Base-by-base conservation (phyloP, 2,329 filamentous ascomycete species). In the Alternaria tenuissima region DNA sequence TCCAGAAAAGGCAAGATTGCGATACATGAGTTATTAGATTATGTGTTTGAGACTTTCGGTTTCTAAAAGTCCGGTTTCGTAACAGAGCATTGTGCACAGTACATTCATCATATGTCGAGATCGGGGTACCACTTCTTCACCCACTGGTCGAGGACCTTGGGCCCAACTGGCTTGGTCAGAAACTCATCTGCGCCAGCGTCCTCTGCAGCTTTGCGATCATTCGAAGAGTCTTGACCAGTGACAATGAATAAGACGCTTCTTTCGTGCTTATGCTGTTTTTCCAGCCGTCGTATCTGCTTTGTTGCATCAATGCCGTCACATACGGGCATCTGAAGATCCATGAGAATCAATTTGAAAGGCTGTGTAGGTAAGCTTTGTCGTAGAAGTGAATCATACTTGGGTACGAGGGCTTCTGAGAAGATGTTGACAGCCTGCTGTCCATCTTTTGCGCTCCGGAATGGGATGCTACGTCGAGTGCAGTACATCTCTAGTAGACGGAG, bases 401-500 rank as follows among this genome's bases (percentile, higher is more conserved):
- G 36, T 30, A 22, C 7, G 4, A 43, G n/a, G 47, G 51, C 41
- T 69, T 63, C 62, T 5, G 65, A 55, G 61, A 75, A 80, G 16
- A 68, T 55, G 1, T 74, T 66, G 1, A 83, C 77, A 1, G 82
- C 82, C 66, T 82, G 69, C 3, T 65, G 56, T 4, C 82, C 81
- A 46, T 83, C 77, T 1, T 67, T 68, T 1, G 81, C 81, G 3
- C 74, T 78, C 5, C 68, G 55, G 36, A 79, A 81, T 0, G 76
- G 73, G 3, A 74, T 63, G 2, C 69, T 67, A 26, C 82, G 75
- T 52, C 80, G 82, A 20, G 72, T 75, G 68, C 81, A 83, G 65
- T 83, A 83, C 80, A 83, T 82, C 30, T 79, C 71, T 26, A 84
- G 61, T 39, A 83, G 79, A 18, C 80, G 79, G 0, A 83, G 72